Percentiles rank a stretch among this genome's conserved stretches.
Evolutionary conservation across 1,284 basidiomycete species (phyloP).

Genomic region (Tremellales sp.): DNA sequence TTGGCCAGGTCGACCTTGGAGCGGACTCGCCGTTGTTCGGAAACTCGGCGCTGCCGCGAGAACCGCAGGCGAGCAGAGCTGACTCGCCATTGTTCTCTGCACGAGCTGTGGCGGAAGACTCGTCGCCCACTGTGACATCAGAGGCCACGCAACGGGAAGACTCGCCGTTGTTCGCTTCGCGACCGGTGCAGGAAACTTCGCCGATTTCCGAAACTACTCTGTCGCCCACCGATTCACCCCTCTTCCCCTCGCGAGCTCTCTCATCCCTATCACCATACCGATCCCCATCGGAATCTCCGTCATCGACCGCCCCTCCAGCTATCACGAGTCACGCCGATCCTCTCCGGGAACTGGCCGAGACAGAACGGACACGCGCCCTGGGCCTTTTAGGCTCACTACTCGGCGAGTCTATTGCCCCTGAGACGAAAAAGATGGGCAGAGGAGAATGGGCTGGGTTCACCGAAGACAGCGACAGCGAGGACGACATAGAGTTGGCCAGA

Average conservation of each 20-base stretch:
- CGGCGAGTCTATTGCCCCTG: slow-evolving; percentile 8
- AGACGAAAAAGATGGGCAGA: slow-evolving; percentile 7
- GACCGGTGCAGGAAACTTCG: no score
- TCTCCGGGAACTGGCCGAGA: slow-evolving; percentile 16
- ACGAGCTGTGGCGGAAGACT: not conserved
- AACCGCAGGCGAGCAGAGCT: no score
- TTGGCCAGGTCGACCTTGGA: no score
- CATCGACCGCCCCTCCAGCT: slow-evolving; percentile 1
- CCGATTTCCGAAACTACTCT: no score
- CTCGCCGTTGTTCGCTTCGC: slow-evolving; percentile 22
- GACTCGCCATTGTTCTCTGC: slow-evolving; percentile 1
- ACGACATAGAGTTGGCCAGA: slow-evolving; percentile 16
- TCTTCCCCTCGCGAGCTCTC: slow-evolving; percentile 8
- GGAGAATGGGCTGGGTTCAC: slow-evolving; percentile 21
- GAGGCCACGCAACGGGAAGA: not conserved
- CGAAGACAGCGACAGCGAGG: slow-evolving; percentile 22
- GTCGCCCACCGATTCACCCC: slow-evolving; percentile 9
- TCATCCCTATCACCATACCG: not conserved
- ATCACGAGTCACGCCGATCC: slow-evolving; percentile 13
- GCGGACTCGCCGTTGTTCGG: no score
- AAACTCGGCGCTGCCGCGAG: no score
- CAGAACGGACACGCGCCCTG: slow-evolving; percentile 26
- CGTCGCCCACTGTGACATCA: not conserved
- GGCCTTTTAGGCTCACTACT: slow-evolving; percentile 29
- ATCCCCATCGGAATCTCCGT: not conserved